Conservation (phyloP, 2,329 filamentous ascomycete genomes). For the Colletotrichum costaricense region DNA sequence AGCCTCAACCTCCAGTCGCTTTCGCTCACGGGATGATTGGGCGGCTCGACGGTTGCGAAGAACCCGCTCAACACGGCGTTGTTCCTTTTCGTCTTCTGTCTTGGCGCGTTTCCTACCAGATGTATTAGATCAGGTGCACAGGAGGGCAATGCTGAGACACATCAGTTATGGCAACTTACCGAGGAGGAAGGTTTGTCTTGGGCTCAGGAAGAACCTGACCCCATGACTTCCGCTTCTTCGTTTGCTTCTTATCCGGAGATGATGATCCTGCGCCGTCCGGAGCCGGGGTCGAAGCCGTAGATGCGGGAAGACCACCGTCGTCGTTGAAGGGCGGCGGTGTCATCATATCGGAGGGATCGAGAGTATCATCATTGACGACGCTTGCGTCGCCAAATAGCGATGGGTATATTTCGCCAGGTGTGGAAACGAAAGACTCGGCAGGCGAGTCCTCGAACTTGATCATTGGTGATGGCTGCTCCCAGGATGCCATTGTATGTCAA, state of each 20-base stretch:
- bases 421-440: conserved; percentile 64
- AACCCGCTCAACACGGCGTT: conserved; percentile 95
- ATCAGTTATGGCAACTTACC: conserved; percentile 62
- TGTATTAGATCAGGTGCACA: conserved; percentile 30
- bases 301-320: conserved; percentile 40
- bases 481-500: conserved; percentile 52
- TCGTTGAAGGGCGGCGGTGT: conserved; percentile 55
- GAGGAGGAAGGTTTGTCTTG: conserved; percentile 94
- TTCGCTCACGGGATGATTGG: conserved; percentile 95
- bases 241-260: conserved; percentile 72
- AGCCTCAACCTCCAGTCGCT: conserved; percentile 87
- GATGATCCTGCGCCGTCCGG: not conserved
- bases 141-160: not conserved
- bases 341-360: conserved; percentile 62
- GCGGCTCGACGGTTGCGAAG: conserved; percentile 95
- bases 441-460: conserved; percentile 66
- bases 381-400: conserved; percentile 56
- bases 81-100: conserved; percentile 98
- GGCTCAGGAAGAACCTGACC: conserved; percentile 96
- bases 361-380: conserved; percentile 44
- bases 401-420: conserved; percentile 59
- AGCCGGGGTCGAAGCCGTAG: conserved; percentile 27
- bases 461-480: conserved; percentile 53
- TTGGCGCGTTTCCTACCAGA: conserved; percentile 87
- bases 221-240: conserved; percentile 98